Base-by-base conservation (phyloP, 345 rosid species). In the Syzygium oleosum region DNA sequence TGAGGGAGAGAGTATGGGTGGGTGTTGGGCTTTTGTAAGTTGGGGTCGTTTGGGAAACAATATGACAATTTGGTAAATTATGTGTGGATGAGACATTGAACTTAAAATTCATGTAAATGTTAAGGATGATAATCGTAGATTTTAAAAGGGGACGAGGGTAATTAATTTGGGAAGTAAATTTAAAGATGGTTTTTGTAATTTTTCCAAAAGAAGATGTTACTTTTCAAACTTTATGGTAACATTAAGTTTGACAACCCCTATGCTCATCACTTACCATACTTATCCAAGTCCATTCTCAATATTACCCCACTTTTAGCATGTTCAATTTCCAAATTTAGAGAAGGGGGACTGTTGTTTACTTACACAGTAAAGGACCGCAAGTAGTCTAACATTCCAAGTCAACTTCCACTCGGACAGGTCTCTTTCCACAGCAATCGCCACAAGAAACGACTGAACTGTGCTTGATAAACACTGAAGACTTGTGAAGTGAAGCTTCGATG, bases 341-440 rank as follows among this genome's bases (percentile, higher is more conserved):
- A 63, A n/a, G 4, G 16, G 25, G 12, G 7, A 55, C 59, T 21
- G 25, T 9, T 55, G 59, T 55, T 55, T 6, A 38, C 85, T 87
- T 88, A 90, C 91, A 84, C 91, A 90, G 29, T 90, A 90, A 59
- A 84, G 78, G 6, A 88, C 49, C 7, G 90, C 89, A 25, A 90
- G 63, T 8, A 88, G 86, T n/a, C 78, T 43, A 16, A 88, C 14
- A 68, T 88, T 87, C 88, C 89, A 90, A 31, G 88, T 88, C 4
- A 90, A 61, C 85, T 87, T 88, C 91, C 91, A 90, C 27, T 89
- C 65, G 22, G 51, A 73, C 43, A 84, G 84, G 84, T 90, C 90
- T 84, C 89, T 88, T 77, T 90, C 90, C 83, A 87, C 25, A 27
- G 85, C 77, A 85, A 90, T 54, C 43, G 89, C 92, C 17, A 90